These are phyloP conservation scores for Taphrina deformans DNA, from an alignment of 1,139 yeast species.

Conservation along the genomic window DNA sequence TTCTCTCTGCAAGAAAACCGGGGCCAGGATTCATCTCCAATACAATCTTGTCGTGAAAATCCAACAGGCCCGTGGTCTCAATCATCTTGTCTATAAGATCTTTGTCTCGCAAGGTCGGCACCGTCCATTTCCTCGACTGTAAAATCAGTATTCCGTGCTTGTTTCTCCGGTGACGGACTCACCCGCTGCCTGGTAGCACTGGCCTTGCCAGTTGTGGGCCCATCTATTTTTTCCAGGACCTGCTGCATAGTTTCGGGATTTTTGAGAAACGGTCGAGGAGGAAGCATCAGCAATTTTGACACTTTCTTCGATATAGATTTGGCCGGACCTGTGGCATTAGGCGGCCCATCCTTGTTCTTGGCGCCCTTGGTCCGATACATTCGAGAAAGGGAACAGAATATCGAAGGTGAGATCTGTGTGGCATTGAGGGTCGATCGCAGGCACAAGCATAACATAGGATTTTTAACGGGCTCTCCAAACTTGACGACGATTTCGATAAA, in stretches of 20 bases:
- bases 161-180: too few species aligned
- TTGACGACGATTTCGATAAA: too few species aligned
- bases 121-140: slow-evolving; percentile 9
- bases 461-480: background rate
- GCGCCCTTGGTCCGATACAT: background rate
- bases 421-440: background rate
- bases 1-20: slow-evolving; percentile 16
- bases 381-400: background rate
- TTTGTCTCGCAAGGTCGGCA: slow-evolving; percentile 6
- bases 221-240: background rate
- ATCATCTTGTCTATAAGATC: background rate
- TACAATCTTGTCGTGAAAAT: slow-evolving; percentile 2
- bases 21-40: slow-evolving; percentile 31
- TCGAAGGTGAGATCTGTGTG: too few species aligned
- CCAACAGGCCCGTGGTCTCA: background rate
- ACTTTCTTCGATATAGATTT: background rate
- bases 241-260: background rate
- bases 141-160: background rate
- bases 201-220: background rate
- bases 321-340: background rate
- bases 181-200: background rate
- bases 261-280: slow-evolving; percentile 7
- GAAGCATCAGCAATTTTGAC: background rate
- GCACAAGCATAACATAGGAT: background rate
- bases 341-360: background rate